These are phyloP conservation scores for Xerocomus potaroensis DNA, from an alignment of 768 basidiomycete genomes.

Conservation along the genomic window DNA sequence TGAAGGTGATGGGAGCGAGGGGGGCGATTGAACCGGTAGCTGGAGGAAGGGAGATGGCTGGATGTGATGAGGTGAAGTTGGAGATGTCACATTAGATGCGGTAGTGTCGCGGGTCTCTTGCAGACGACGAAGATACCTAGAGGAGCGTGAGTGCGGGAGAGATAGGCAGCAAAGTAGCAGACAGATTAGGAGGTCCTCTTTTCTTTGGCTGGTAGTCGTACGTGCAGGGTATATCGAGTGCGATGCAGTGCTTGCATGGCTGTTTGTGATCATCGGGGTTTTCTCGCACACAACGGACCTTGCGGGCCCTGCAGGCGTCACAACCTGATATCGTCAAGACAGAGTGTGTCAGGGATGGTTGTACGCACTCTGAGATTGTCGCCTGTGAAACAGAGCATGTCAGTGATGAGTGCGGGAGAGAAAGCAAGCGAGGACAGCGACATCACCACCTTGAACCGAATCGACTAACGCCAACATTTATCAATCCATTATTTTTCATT, in stretches of 20 bases:
- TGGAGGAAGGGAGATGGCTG: slow-evolving; percentile 39
- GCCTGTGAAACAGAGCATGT: slow-evolving; percentile 45
- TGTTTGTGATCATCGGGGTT: slow-evolving; percentile 72
- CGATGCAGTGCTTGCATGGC: slow-evolving; percentile 83
- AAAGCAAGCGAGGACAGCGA: slow-evolving; percentile 29
- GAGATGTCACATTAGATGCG: slow-evolving; percentile 43
- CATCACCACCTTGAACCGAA: slow-evolving; percentile 28
- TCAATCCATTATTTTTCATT: slow-evolving; percentile 28
- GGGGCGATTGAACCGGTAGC: slow-evolving; percentile 37
- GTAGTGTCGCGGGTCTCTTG: slow-evolving; percentile 55
- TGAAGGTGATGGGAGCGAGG: slow-evolving; percentile 51
- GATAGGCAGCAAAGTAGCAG: slow-evolving; percentile 23
- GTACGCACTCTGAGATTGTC: slow-evolving; percentile 76
- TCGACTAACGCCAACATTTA: slow-evolving; percentile 52
- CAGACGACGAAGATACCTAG: slow-evolving; percentile 71
- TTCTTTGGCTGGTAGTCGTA: slow-evolving; percentile 95
- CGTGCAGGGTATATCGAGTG: slow-evolving; percentile 78
- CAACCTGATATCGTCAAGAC: slow-evolving; percentile 51
- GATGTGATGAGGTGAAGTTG: slow-evolving; percentile 37
- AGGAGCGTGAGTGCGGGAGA: background rate
- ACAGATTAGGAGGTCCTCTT: slow-evolving; percentile 90
- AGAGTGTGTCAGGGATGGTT: slow-evolving; percentile 21
- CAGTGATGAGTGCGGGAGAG: slow-evolving; percentile 30
- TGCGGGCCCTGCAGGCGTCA: slow-evolving; percentile 82
- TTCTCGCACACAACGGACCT: slow-evolving; percentile 81